Percentiles rank a stretch among this genome's conserved stretches.
Evolutionary conservation across 371 early-diverging fungal genomes (phyloP).

Genomic region (Agmasoma carcini): DNA sequence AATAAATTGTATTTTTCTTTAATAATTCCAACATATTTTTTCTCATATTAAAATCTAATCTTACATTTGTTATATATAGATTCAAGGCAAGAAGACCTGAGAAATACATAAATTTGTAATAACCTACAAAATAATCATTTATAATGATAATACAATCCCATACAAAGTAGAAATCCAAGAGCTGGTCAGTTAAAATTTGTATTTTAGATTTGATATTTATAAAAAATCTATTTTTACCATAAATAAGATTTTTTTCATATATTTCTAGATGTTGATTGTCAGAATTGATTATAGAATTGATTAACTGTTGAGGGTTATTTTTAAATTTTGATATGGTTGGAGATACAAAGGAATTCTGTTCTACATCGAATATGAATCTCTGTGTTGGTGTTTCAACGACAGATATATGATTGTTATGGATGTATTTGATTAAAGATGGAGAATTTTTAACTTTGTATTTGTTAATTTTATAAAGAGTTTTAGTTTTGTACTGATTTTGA

Average conservation of each 20-base stretch:
- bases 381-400: background rate
- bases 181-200: slow-evolving; percentile 22
- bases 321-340: background rate
- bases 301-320: background rate
- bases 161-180: slow-evolving; percentile 24
- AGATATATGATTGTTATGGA: background rate
- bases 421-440: no score
- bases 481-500: no score
- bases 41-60: slow-evolving; percentile 27
- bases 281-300: background rate
- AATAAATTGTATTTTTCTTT: slow-evolving; percentile 8
- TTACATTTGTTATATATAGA: slow-evolving; percentile 24
- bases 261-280: slow-evolving; percentile 18
- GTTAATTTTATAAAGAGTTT: no score
- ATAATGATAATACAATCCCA: slow-evolving; percentile 40
- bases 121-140: slow-evolving; percentile 39
- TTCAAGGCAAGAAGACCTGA: slow-evolving; percentile 40
- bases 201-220: background rate
- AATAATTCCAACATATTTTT: slow-evolving; percentile 13
- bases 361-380: slow-evolving; percentile 4
- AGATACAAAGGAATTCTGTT: background rate
- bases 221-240: slow-evolving; percentile 40
- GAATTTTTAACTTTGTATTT: no score
- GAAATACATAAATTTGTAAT: slow-evolving; percentile 39
- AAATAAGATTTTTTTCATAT: slow-evolving; percentile 43